These are phyloP conservation scores for Puccinia triticina DNA, from an alignment of 1,284 basidiomycete genomes.

Conservation along the genomic window DNA sequence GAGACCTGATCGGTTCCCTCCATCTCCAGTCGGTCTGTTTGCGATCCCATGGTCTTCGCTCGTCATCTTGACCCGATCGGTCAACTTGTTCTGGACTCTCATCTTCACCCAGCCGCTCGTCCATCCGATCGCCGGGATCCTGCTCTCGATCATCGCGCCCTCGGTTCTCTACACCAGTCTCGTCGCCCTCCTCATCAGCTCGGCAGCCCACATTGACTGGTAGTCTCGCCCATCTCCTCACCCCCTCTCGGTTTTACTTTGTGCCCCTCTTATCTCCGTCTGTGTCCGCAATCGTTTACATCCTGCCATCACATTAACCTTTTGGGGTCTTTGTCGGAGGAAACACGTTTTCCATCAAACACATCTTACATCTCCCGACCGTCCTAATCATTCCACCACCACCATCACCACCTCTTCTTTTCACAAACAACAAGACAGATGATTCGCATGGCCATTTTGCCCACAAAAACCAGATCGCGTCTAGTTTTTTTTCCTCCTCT, in stretches of 20 bases:
- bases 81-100: slow-evolving; percentile 28
- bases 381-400: too few species aligned
- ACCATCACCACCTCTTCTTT: too few species aligned
- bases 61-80: neutral
- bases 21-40: slow-evolving; percentile 19
- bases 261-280: neutral
- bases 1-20: too few species aligned
- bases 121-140: slow-evolving; percentile 18
- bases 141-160: slow-evolving; percentile 21
- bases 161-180: slow-evolving; percentile 35
- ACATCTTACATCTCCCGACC: neutral
- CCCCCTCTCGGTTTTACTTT: neutral
- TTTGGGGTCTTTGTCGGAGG: neutral
- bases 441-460: too few species aligned
- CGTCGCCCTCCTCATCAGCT: slow-evolving; percentile 24
- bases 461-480: too few species aligned
- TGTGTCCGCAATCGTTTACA: neutral
- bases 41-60: slow-evolving; percentile 36
- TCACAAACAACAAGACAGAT: too few species aligned
- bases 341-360: neutral
- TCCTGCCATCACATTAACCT: neutral
- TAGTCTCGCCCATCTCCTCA: neutral
- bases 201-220: neutral
- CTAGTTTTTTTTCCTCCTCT: too few species aligned
- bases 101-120: slow-evolving; percentile 28